Conservation (phyloP, 108 stramenopile species). For the Pseudonitzschia pungens region DNA sequence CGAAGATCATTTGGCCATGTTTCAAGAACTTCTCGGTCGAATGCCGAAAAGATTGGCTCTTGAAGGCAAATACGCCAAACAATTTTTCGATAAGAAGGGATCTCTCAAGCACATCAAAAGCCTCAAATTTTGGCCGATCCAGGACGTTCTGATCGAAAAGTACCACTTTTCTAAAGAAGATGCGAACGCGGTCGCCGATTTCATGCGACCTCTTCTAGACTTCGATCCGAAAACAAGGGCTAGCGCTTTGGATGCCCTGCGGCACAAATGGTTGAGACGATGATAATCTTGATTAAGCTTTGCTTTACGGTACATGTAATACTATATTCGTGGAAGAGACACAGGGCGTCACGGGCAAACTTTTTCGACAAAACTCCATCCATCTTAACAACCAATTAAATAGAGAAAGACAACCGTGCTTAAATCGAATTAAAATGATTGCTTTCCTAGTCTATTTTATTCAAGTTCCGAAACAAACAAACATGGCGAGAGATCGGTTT, state of each 20-base stretch:
- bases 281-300: slow-evolving; percentile 1
- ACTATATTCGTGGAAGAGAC: neutral
- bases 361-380: too few species aligned
- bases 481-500: too few species aligned
- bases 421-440: too few species aligned
- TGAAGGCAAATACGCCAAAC: slow-evolving; percentile 90
- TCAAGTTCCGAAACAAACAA: too few species aligned
- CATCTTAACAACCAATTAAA: too few species aligned
- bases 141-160: slow-evolving; percentile 90
- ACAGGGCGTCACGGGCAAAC: too few species aligned
- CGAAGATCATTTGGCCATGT: slow-evolving; percentile 98
- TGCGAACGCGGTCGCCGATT: slow-evolving; percentile 82
- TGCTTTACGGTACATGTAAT: neutral
- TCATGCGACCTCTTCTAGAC: slow-evolving; percentile 82
- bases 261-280: slow-evolving; percentile 80
- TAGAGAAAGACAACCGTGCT: too few species aligned
- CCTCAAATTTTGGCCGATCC: slow-evolving; percentile 96
- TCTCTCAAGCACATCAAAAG: slow-evolving; percentile 96
- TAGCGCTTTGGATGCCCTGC: slow-evolving; percentile 79
- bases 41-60: slow-evolving; percentile 91
- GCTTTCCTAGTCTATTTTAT: too few species aligned
- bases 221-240: slow-evolving; percentile 84
- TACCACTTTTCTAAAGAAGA: slow-evolving; percentile 84
- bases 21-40: slow-evolving; percentile 95
- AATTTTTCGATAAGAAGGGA: slow-evolving; percentile 95